Evolutionary conservation across 2,329 filamentous ascomycete species (phyloP).

Genomic region (Rutstroemia sp.): DNA sequence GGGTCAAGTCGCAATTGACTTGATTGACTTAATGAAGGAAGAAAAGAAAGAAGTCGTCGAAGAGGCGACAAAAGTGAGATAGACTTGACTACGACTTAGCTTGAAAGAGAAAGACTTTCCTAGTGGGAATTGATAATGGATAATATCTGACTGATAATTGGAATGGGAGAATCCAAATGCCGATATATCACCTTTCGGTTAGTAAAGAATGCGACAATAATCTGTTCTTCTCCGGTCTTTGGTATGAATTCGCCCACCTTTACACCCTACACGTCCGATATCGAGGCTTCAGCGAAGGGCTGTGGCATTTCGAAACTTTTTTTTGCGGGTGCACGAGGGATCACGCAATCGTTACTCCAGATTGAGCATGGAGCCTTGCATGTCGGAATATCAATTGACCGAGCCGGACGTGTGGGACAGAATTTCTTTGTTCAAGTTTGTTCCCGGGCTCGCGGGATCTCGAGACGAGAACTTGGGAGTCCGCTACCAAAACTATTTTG

Average conservation of each 20-base stretch:
- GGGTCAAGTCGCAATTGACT: not conserved
- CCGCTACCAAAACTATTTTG: no score
- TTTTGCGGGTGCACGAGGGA: not conserved
- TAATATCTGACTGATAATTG: not conserved
- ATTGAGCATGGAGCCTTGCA: no score
- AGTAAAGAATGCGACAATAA: not conserved
- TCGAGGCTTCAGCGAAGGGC: not conserved
- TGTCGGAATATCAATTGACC: no score
- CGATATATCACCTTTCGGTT: slow-evolving; percentile 5
- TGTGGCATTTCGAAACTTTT: not conserved
- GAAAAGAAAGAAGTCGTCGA: not conserved
- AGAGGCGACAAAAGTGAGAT: not conserved
- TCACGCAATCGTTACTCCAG: not conserved
- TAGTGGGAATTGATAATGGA: not conserved
- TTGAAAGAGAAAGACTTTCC: slow-evolving; percentile 1
- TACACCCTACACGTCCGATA: not conserved
- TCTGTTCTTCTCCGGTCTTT: not conserved
- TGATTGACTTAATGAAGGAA: not conserved
- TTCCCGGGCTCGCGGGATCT: no score
- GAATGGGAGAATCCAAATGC: not conserved
- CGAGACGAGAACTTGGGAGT: no score
- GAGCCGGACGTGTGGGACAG: no score
- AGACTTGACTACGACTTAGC: not conserved
- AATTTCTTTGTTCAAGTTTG: no score
- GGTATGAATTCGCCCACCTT: not conserved